Percentiles rank a stretch among this genome's conserved stretches.
Evolutionary conservation across 2,329 filamentous ascomycete species (phyloP).

Genomic region (Pseudocercospora macadamiae): DNA sequence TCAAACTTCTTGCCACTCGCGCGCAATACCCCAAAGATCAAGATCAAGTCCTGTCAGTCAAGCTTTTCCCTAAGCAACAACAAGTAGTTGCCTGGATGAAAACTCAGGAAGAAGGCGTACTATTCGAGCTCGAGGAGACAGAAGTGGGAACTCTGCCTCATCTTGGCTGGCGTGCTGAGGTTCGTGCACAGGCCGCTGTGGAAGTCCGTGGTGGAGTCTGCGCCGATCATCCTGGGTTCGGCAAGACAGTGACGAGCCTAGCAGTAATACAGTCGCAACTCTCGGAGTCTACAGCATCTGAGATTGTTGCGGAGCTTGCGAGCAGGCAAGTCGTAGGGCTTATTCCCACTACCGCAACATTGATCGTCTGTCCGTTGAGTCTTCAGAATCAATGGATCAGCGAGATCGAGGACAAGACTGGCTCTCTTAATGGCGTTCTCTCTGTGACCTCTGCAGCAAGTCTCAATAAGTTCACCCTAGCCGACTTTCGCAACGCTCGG

Average conservation of each 20-base stretch:
- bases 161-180: conserved; percentile 60
- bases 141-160: conserved; percentile 57
- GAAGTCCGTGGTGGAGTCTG: conserved; percentile 62
- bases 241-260: conserved; percentile 66
- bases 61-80: conserved; percentile 57
- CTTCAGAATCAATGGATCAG: conserved; percentile 61
- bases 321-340: conserved; percentile 30
- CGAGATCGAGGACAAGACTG: conserved; percentile 52
- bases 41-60: conserved; percentile 37
- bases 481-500: conserved; percentile 52
- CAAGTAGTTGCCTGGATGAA: conserved; percentile 64
- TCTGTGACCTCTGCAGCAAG: conserved; percentile 45
- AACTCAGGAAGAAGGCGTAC: conserved; percentile 51
- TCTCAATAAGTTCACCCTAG: conserved; percentile 48
- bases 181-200: conserved; percentile 46
- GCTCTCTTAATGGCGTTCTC: conserved; percentile 49
- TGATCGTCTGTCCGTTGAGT: conserved; percentile 61
- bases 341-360: conserved; percentile 57
- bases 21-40: conserved; percentile 11
- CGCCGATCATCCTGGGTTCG: conserved; percentile 67
- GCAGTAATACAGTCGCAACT: conserved; percentile 57
- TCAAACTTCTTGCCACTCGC: conserved; percentile 21
- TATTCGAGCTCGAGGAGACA: conserved; percentile 58
- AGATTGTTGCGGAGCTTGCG: conserved; percentile 14
- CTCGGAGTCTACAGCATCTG: conserved; percentile 13